Evolutionary conservation across 768 basidiomycete species (phyloP).

Genomic region (Sistotremastrum niveocremeum): DNA sequence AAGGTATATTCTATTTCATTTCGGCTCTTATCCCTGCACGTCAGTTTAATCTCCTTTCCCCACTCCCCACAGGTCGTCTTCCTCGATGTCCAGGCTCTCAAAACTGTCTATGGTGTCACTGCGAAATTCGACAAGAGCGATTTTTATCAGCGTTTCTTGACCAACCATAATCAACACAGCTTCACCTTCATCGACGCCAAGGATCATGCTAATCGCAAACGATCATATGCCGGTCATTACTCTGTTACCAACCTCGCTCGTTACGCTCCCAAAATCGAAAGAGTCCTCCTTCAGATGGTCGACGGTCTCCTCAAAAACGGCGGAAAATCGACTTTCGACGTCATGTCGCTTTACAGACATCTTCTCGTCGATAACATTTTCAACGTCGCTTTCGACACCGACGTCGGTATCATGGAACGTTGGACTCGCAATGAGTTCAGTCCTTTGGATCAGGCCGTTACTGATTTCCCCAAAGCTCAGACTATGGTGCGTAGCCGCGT

Average conservation of each 20-base stretch:
- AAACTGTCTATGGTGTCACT: constrained; percentile 58
- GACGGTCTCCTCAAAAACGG: constrained; percentile 22
- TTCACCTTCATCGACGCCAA: constrained; percentile 74
- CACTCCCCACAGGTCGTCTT: constrained; percentile 35
- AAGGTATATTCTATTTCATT: too few relatives aligned
- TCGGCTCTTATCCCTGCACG: too few relatives aligned
- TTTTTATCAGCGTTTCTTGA: constrained; percentile 70
- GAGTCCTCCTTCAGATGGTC: constrained; percentile 46
- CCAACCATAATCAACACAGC: constrained; percentile 29
- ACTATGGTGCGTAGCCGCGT: constrained; percentile 22
- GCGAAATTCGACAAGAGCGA: constrained; percentile 66
- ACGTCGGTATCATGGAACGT: constrained; percentile 54
- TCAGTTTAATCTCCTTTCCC: too few relatives aligned
- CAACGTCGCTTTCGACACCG: constrained; percentile 55
- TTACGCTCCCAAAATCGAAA: constrained; percentile 60
- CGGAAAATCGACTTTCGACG: constrained; percentile 50
- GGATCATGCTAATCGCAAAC: constrained; percentile 54
- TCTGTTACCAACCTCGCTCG: constrained; percentile 45
- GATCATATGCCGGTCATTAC: constrained; percentile 70
- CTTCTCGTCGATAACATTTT: constrained; percentile 66
- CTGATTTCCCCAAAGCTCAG: constrained; percentile 69
- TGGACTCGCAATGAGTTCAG: constrained; percentile 56
- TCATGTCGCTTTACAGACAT: constrained; percentile 61
- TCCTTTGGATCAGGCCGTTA: constrained; percentile 57
- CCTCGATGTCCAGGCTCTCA: constrained; percentile 55